Conservation (phyloP, 2,329 filamentous ascomycete species). For the Cladophialophora carrionii region DNA sequence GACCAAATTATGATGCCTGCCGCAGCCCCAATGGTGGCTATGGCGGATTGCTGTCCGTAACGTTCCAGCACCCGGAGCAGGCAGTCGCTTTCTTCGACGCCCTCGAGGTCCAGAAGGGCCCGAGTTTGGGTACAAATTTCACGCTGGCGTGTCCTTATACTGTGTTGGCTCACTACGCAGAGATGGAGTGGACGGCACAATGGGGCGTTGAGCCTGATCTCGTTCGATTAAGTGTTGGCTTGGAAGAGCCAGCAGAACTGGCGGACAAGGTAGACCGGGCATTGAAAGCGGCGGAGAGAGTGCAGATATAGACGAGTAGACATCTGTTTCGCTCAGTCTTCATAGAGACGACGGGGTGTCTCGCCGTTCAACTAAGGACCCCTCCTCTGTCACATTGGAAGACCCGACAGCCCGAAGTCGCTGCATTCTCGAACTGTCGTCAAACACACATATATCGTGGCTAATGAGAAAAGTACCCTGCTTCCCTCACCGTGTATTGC, state of each 20-base stretch:
- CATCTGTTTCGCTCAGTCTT: neutral
- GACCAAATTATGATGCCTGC: conserved; percentile 75
- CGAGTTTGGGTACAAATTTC: conserved; percentile 95
- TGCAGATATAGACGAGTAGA: conserved; percentile 11
- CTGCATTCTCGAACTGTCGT: conserved; percentile 1
- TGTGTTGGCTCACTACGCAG: conserved; percentile 84
- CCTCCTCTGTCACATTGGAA: neutral
- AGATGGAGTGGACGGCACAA: conserved; percentile 81
- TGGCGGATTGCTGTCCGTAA: conserved; percentile 83
- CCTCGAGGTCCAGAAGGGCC: conserved; percentile 86
- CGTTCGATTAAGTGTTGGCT: conserved; percentile 82
- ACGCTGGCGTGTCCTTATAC: conserved; percentile 90
- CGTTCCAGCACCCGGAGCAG: conserved; percentile 70
- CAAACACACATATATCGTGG: neutral
- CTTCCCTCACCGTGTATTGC: neutral
- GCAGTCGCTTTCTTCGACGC: conserved; percentile 83
- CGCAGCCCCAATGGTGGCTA: conserved; percentile 77
- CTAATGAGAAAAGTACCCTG: neutral
- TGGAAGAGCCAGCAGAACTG: conserved; percentile 76
- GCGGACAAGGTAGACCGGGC: conserved; percentile 67
- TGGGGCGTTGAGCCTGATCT: conserved; percentile 81
- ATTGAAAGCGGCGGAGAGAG: conserved; percentile 57
- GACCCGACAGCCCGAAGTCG: neutral
- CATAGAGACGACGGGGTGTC: neutral
- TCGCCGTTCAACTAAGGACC: conserved; percentile 29